phyloP scores from a whole-genome alignment of 257 asterid species.

The Asclepias syriaca region DNA sequence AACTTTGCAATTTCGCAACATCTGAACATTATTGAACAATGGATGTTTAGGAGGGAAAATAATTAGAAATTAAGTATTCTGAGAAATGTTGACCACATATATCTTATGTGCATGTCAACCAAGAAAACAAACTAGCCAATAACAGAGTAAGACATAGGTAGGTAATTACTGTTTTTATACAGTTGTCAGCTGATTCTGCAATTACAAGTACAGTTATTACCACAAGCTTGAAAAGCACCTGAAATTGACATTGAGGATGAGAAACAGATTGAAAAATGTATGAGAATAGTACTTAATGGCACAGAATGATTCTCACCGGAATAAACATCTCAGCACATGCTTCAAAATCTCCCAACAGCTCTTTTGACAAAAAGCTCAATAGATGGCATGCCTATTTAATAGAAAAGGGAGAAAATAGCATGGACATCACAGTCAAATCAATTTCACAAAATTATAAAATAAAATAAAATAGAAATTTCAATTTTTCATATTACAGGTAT shows the following conservation, averaged over 20 bases:
- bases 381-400: constrained; percentile 77
- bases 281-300: constrained; percentile 15
- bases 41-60: constrained; percentile 4
- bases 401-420: constrained; percentile 11
- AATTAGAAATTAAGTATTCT: background rate
- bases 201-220: constrained; percentile 98
- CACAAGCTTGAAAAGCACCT: constrained; percentile 99
- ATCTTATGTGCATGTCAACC: background rate
- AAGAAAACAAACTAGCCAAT: constrained; percentile 6
- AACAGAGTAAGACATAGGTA: constrained; percentile 9
- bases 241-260: constrained; percentile 35
- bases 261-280: constrained; percentile 25
- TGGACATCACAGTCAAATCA: constrained; percentile 6
- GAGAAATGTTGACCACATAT: background rate
- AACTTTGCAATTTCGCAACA: constrained; percentile 97
- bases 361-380: constrained; percentile 75
- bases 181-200: constrained; percentile 98
- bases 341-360: constrained; percentile 96
- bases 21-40: constrained; percentile 38
- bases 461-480: background rate
- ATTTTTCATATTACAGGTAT: background rate
- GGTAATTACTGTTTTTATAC: constrained; percentile 85
- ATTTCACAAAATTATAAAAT: background rate
- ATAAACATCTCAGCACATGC: constrained; percentile 94
- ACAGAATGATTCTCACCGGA: constrained; percentile 62